Conservation (phyloP, 2,329 filamentous ascomycete species). For the Pseudogymnoascus sp. region DNA sequence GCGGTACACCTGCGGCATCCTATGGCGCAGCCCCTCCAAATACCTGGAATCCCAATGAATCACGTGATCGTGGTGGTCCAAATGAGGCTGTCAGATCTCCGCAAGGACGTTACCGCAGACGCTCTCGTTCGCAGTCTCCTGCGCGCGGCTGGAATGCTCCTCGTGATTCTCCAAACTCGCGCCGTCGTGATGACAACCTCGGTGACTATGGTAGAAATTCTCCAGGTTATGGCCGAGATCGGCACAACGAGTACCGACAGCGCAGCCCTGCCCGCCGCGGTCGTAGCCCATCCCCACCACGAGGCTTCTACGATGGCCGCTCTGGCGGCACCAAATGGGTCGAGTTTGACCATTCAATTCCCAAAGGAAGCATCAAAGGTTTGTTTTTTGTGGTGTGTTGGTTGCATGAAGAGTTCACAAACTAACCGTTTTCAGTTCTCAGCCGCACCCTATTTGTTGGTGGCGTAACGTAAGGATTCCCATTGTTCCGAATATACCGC, state of each 20-base stretch:
- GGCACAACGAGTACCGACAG: constrained; percentile 70
- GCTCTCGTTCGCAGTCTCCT: constrained; percentile 74
- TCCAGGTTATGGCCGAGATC: constrained; percentile 45
- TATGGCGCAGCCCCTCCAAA: constrained; percentile 32
- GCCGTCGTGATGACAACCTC: constrained; percentile 47
- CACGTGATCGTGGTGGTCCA: constrained; percentile 43
- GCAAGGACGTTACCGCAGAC: constrained; percentile 43
- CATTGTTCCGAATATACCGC: constrained; percentile 8
- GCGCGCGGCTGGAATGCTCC: constrained; percentile 59
- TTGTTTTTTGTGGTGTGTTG: constrained; percentile 16
- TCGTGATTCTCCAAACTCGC: constrained; percentile 44
- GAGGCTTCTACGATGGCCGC: constrained; percentile 29
- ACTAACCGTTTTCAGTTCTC: constrained; percentile 48
- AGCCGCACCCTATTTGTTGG: constrained; percentile 95
- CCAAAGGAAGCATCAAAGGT: constrained; percentile 71
- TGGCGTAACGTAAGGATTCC: constrained; percentile 68
- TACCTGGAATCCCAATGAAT: constrained; percentile 33
- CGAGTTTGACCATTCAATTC: constrained; percentile 67
- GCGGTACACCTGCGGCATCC: constrained; percentile 25
- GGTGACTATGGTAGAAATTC: constrained; percentile 66
- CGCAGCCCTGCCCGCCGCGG: constrained; percentile 70
- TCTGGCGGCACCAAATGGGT: constrained; percentile 61
- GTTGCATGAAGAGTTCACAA: constrained; percentile 10
- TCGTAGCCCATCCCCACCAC: constrained; percentile 51
- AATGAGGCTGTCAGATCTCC: constrained; percentile 53